Evolutionary conservation across 202 grass and related monocot genomes (phyloP).

Genomic region (Bolboschoenoplectus hybrid): DNA sequence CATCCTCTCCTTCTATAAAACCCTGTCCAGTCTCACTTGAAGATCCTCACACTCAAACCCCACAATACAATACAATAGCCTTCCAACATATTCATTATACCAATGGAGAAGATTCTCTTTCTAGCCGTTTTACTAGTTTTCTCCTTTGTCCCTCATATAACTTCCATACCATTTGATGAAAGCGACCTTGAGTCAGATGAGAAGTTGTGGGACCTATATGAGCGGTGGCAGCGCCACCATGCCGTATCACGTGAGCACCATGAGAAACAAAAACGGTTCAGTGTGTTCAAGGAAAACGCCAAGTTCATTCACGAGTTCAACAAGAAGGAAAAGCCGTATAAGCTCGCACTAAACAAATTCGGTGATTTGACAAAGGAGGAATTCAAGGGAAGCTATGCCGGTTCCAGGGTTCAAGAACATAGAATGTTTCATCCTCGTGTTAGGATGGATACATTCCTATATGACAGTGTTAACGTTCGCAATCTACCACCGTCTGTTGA

Average conservation of each 20-base stretch:
- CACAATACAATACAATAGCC: not conserved
- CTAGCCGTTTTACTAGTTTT: conserved; percentile 12
- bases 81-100: not conserved
- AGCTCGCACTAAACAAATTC: conserved; percentile 81
- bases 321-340: conserved; percentile 56
- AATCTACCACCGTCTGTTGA: conserved; percentile 51
- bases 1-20: conserved; percentile 30
- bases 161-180: conserved; percentile 50
- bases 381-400: conserved; percentile 56
- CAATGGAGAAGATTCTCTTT: conserved; percentile 30
- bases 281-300: conserved; percentile 66
- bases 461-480: conserved; percentile 25
- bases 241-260: conserved; percentile 51
- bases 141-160: not conserved
- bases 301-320: conserved; percentile 76
- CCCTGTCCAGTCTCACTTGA: not conserved
- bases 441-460: conserved; percentile 32
- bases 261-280: conserved; percentile 59
- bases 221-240: conserved; percentile 65
- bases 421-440: conserved; percentile 47
- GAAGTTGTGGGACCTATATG: conserved; percentile 65
- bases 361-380: conserved; percentile 73
- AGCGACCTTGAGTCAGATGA: conserved; percentile 66
- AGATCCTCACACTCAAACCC: conserved; percentile 27
- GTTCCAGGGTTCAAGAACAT: conserved; percentile 51